Evolutionary conservation across 345 rosid species (phyloP).

Genomic region (Bruguiera parviflora): DNA sequence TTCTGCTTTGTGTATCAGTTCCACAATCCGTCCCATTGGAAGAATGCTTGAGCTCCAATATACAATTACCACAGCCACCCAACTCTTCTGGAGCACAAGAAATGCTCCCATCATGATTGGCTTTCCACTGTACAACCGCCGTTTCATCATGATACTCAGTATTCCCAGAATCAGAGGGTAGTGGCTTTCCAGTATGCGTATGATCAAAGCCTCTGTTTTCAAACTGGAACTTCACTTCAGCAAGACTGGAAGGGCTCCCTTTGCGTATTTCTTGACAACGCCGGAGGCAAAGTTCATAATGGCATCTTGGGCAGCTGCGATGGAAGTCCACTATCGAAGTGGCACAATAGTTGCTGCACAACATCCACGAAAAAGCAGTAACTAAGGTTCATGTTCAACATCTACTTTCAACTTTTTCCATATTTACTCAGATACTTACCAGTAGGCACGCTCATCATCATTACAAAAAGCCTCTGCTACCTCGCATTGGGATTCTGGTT

Average conservation of each 20-base stretch:
- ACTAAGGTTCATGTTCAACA: slow-evolving; percentile 6
- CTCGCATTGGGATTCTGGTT: slow-evolving; percentile 26
- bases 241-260: slow-evolving; percentile 35
- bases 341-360: slow-evolving; percentile 75
- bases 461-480: slow-evolving; percentile 38
- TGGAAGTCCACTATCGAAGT: slow-evolving; percentile 85
- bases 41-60: slow-evolving; percentile 64
- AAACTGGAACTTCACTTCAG: slow-evolving; percentile 41
- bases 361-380: slow-evolving; percentile 1
- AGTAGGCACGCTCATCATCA: slow-evolving; percentile 70
- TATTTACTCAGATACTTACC: slow-evolving; percentile 39
- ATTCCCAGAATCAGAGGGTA: slow-evolving; percentile 15
- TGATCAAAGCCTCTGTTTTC: slow-evolving; percentile 54
- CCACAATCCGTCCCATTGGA: slow-evolving; percentile 45
- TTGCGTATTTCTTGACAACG: slow-evolving; percentile 78
- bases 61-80: slow-evolving; percentile 72
- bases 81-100: slow-evolving; percentile 56
- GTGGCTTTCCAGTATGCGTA: slow-evolving; percentile 61
- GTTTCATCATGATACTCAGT: slow-evolving; percentile 25
- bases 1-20: slow-evolving; percentile 44
- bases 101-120: slow-evolving; percentile 51
- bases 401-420: background rate
- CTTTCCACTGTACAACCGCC: slow-evolving; percentile 36
- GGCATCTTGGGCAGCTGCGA: slow-evolving; percentile 70
- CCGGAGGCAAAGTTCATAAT: slow-evolving; percentile 69